These are phyloP conservation scores for Reticulascus tulasneorum DNA, from an alignment of 2,329 filamentous ascomycete genomes.

Conservation along the genomic window DNA sequence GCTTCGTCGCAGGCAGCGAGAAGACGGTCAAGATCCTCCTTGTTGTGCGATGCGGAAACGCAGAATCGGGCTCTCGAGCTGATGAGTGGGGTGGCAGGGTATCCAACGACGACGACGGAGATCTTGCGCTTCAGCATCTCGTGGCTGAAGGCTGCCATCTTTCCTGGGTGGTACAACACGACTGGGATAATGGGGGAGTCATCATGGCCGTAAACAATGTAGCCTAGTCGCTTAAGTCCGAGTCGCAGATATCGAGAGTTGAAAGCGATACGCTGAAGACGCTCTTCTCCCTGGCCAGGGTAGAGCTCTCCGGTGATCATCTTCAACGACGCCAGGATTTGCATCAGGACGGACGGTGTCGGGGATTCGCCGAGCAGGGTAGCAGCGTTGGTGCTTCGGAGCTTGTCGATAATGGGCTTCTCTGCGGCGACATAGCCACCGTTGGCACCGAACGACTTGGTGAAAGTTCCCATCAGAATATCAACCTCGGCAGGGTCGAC, in stretches of 20 bases:
- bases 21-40: constrained; percentile 92
- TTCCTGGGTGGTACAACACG: constrained; percentile 95
- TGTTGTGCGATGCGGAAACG: constrained; percentile 92
- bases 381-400: constrained; percentile 79
- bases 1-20: constrained; percentile 88
- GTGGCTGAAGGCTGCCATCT: constrained; percentile 97
- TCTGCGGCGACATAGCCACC: constrained; percentile 92
- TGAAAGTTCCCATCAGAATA: constrained; percentile 96
- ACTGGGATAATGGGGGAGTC: constrained; percentile 96
- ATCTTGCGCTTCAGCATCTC: constrained; percentile 99
- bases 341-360: constrained; percentile 80
- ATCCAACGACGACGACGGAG: constrained; percentile 93
- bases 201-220: constrained; percentile 95
- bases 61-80: constrained; percentile 95
- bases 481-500: constrained; percentile 86
- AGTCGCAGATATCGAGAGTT: constrained; percentile 98
- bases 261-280: constrained; percentile 92
- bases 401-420: constrained; percentile 87
- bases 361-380: constrained; percentile 86
- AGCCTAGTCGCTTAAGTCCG: constrained; percentile 91
- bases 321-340: constrained; percentile 81
- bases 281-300: constrained; percentile 91
- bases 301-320: constrained; percentile 85
- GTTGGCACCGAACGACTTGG: constrained; percentile 97
- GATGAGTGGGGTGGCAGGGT: constrained; percentile 92